Evolutionary conservation across 2,329 filamentous ascomycete species (phyloP), one percentile per base, ranked within the genome.

Genomic region (Aspergillus ochraceus): DNA sequence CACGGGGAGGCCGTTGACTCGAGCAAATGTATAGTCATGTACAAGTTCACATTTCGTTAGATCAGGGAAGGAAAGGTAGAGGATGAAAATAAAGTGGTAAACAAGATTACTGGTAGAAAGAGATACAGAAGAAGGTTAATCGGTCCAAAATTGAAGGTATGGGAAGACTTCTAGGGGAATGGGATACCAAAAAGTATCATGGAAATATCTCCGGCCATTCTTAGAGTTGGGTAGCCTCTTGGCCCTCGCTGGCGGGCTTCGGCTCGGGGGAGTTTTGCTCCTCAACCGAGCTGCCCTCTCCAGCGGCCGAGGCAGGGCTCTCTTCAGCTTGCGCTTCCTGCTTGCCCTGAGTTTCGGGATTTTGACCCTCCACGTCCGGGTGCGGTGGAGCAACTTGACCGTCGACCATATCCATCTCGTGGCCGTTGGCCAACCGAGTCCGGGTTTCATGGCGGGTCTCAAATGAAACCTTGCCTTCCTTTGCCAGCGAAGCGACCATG

Each of bases 371-470:
- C 2, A 80, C 81, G 67, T 86, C 84, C 1, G 83, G 84, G 68
- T 86, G 84, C 61, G 80, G 80, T 50, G 81, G 84, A 54, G 80
- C 83, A 22, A 74, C 64, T 55, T 76, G 66, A 39, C 72, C 74
- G 58, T 79, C 70, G 24, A 76, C 65, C 52, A 75, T 66, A 17
- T 73, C 69, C n/a, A 97, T 77, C 71, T 96, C 90, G 66, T 93
- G 92, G 60, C 93, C 95, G 49, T 87, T 76, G 55, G 85, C 86
- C 58, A 98, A 78, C 59, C 91, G 88, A 9, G 92, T 97, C 65
- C 90, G 86, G n/a, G 94, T 97, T 82, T 98, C 94, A 74, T 97
- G 97, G 66, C 89, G 90, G 12, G 95, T 98, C 80, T 96, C 88
- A 80, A 99, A 97, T 70, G 92, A 91, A 60, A 98, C 93, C 77